These are phyloP conservation scores for Salicornia ramosissima DNA, from an alignment of 148 eudicot genomes.

Conservation along the genomic window DNA sequence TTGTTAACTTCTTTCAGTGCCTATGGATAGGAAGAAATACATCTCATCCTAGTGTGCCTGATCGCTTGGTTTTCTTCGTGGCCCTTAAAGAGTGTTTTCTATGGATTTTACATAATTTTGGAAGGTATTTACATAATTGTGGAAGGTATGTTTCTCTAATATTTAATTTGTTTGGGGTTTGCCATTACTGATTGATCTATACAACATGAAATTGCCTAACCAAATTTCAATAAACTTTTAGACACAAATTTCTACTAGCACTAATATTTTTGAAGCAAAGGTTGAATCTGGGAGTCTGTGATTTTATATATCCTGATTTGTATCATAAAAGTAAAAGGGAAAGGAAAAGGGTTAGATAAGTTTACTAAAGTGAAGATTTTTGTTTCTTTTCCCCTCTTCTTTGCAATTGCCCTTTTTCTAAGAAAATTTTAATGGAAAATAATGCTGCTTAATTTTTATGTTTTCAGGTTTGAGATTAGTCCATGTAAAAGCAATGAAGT, in stretches of 20 bases:
- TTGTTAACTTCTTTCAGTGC: slow-evolving; percentile 67
- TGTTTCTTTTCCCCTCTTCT: no score
- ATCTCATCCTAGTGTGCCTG: slow-evolving; percentile 48
- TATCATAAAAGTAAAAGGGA: not conserved
- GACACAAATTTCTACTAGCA: no score
- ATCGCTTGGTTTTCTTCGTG: slow-evolving; percentile 53
- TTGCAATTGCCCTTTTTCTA: no score
- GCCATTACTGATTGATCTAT: not conserved
- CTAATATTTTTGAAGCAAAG: no score
- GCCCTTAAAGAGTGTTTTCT: slow-evolving; percentile 75
- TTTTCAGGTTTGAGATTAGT: no score
- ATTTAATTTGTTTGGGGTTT: not conserved
- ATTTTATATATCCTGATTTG: not conserved
- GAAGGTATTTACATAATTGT: no score
- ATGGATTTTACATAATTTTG: slow-evolving; percentile 58
- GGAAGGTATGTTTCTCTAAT: slow-evolving; percentile 38
- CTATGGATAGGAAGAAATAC: slow-evolving; percentile 78
- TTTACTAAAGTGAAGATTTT: not conserved
- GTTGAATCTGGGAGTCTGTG: not conserved
- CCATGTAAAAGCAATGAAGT: no score
- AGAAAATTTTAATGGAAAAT: no score
- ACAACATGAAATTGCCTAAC: no score
- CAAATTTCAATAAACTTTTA: no score
- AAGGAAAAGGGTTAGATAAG: not conserved
- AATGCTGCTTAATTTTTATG: no score